Evolutionary conservation across 768 basidiomycete genomes (phyloP).

Genomic region (Amanita inopinata): DNA sequence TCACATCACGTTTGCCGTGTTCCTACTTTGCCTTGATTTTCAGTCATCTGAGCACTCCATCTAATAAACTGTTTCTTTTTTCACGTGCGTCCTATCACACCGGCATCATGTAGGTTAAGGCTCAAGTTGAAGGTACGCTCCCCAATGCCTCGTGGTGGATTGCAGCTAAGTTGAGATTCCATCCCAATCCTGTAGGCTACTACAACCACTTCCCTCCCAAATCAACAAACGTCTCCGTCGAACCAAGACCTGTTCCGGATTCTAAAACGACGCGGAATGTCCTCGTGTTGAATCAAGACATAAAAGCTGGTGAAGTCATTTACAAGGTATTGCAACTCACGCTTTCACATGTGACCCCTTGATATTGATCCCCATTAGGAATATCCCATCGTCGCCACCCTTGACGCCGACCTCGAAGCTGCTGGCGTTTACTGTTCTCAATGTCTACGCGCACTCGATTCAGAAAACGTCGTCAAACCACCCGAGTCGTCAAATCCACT

Average conservation of each 20-base stretch:
- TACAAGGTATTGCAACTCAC: slow-evolving; percentile 49
- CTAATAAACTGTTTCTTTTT: slow-evolving; percentile 52
- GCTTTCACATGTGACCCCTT: slow-evolving; percentile 2
- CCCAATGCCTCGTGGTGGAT: slow-evolving; percentile 9
- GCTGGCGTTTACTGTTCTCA: slow-evolving; percentile 64
- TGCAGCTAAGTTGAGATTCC: slow-evolving; percentile 1
- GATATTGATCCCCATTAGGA: slow-evolving; percentile 38
- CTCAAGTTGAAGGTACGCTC: slow-evolving; percentile 67
- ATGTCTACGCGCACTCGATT: slow-evolving; percentile 53
- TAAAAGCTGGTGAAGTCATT: slow-evolving; percentile 62
- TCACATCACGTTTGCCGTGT: slow-evolving; percentile 12
- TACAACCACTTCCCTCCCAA: slow-evolving; percentile 71
- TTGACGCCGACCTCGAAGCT: slow-evolving; percentile 63
- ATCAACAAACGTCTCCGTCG: slow-evolving; percentile 57
- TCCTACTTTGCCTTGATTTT: slow-evolving; percentile 15
- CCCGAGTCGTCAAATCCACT: slow-evolving; percentile 40
- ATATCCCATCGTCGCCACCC: slow-evolving; percentile 56
- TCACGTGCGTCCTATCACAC: slow-evolving; percentile 15
- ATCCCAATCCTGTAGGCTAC: slow-evolving; percentile 49
- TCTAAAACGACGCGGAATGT: slow-evolving; percentile 35
- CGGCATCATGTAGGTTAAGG: slow-evolving; percentile 41
- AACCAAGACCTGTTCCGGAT: slow-evolving; percentile 23
- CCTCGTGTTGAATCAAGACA: slow-evolving; percentile 56
- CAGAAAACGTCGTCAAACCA: slow-evolving; percentile 30
- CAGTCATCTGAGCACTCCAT: slow-evolving; percentile 27